Evolutionary conservation across 768 basidiomycete genomes (phyloP), one percentile per base, ranked within the genome.

Genomic region (Pulveroboletus frians): DNA sequence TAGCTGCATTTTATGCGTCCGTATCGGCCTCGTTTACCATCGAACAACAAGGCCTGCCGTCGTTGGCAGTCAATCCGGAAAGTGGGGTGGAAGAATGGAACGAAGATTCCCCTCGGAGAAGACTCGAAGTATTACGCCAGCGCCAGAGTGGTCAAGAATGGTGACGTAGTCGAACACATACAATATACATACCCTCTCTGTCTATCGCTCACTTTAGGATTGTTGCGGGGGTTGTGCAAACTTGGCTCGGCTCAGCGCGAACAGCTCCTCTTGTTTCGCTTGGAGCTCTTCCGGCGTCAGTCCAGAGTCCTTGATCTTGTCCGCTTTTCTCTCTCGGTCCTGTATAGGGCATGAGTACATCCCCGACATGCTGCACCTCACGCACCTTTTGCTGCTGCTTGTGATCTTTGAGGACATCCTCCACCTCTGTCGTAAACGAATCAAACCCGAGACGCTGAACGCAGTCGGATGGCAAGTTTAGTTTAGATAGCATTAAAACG

Each of bases 331-430:
- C 71, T 92, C 90, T 53, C 88, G 82, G 60, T 94, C 92, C 84
- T 93, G 61, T 10, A 46, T 31, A 21, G 20, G 49, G 46, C 4
- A 41, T 55, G 18, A 63, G 50, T 20, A 41, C 18, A 23, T 23
- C n/a, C 30, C 20, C 9, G 20, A 32, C 42, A 23, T 41, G 27
- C 30, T 31, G 47, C 34, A 39, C 31, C 17, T 15, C 23, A 60
- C 77, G 37, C 49, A 89, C 95, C 79, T 95, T 97, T 68, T 87
- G 85, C 55, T 92, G 87, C 62, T 95, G 90, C 62, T 97, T 98
- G 71, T 96, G 93, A 58, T 96, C 95, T 67, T 93, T 91, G 55
- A 96, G 73, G 7, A 95, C 92, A 60, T 89, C 90, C 63, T 94
- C 85, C 0, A 96, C 90, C 62, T 97, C 93, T 5, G 83, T 69